phyloP scores from a whole-genome alignment of 352 stramenopile species.

The Globisporangium paddicum region DNA sequence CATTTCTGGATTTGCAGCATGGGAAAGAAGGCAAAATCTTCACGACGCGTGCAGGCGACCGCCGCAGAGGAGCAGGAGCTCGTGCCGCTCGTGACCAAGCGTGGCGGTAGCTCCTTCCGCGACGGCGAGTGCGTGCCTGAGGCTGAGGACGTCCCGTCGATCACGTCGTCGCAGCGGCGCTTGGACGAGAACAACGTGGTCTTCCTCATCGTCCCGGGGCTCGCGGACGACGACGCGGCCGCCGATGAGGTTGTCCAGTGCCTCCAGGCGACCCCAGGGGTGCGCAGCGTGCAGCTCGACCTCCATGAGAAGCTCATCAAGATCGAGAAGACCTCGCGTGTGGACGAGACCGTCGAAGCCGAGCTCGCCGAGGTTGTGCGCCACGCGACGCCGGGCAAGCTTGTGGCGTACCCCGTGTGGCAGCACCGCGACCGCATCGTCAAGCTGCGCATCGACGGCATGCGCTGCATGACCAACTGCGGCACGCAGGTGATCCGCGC shows the following conservation, averaged over 20 bases:
- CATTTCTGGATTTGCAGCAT: constrained; percentile 12
- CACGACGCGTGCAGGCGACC: neutral
- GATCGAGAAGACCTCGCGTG: constrained; percentile 47
- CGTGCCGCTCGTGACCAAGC: constrained; percentile 2
- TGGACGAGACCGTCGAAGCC: constrained; percentile 39
- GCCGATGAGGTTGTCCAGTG: constrained; percentile 25
- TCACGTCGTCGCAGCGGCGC: constrained; percentile 54
- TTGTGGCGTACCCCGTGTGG: constrained; percentile 78
- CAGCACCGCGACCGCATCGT: constrained; percentile 80
- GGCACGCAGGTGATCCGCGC: constrained; percentile 73
- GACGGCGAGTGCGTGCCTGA: constrained; percentile 55
- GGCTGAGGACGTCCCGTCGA: constrained; percentile 64
- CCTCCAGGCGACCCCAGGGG: constrained; percentile 29
- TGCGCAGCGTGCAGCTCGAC: constrained; percentile 52
- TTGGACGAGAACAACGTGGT: constrained; percentile 57
- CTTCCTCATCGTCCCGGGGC: constrained; percentile 63
- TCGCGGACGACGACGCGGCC: constrained; percentile 22
- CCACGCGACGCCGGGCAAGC: constrained; percentile 26
- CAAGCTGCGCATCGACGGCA: constrained; percentile 67
- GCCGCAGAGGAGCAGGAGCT: constrained; percentile 12
- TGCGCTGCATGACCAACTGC: constrained; percentile 89
- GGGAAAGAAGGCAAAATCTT: constrained; percentile 6
- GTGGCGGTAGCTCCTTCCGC: constrained; percentile 13
- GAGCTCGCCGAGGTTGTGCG: constrained; percentile 58
- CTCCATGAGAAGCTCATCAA: constrained; percentile 57